Evolutionary conservation across 1,139 yeast genomes (phyloP).

Genomic region (Geotrichum bryndzae): DNA sequence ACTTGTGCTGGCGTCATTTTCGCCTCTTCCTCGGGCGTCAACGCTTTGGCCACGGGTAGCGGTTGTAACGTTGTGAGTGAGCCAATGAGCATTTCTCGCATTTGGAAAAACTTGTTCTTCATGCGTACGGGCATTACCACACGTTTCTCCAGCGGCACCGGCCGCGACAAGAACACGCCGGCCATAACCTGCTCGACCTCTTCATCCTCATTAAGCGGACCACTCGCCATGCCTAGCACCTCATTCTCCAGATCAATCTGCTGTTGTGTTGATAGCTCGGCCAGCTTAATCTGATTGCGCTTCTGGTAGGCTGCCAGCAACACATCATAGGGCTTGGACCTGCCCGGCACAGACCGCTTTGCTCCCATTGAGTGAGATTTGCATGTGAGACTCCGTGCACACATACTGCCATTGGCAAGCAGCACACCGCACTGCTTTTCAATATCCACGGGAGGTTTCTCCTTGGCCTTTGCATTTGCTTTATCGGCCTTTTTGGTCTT

Average conservation of each 20-base stretch:
- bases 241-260: conserved; percentile 35
- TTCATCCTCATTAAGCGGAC: conserved; percentile 61
- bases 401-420: conserved; percentile 83
- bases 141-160: conserved; percentile 75
- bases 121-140: conserved; percentile 64
- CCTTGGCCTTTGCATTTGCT: conserved; percentile 67
- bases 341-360: conserved; percentile 84
- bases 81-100: conserved; percentile 49
- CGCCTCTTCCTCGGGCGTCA: conserved; percentile 1
- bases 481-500: conserved; percentile 20
- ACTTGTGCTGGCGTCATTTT: conserved; percentile 13
- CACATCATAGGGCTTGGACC: conserved; percentile 88
- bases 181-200: conserved; percentile 90
- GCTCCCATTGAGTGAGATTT: conserved; percentile 98
- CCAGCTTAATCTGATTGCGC: conserved; percentile 77
- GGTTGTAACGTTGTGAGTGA: conserved; percentile 28
- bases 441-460: conserved; percentile 88
- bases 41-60: conserved; percentile 3
- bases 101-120: conserved; percentile 67
- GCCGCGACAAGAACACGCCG: conserved; percentile 72
- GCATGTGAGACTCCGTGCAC: conserved; percentile 93
- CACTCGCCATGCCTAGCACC: conserved; percentile 25
- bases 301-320: conserved; percentile 85
- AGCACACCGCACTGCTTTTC: conserved; percentile 97
- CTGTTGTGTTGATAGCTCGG: conserved; percentile 32